phyloP scores from a whole-genome alignment of 768 basidiomycete genomes.

The Sarcomyxa edulis region DNA sequence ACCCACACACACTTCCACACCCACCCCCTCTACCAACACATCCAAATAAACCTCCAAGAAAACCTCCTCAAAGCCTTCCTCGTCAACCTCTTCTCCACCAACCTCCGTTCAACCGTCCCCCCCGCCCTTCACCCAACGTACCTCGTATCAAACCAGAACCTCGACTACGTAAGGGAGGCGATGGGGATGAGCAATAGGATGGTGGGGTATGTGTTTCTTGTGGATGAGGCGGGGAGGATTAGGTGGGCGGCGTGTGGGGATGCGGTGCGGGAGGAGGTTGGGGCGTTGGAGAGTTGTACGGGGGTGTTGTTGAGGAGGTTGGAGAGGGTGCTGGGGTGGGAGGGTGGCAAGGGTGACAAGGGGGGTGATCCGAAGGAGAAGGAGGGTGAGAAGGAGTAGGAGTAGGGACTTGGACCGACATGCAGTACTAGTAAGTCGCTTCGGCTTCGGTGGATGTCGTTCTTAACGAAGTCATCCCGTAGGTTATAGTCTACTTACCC shows the following conservation, averaged over 20 bases:
- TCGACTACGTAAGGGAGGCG: slow-evolving; percentile 81
- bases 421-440: too few relatives aligned
- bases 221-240: slow-evolving; percentile 80
- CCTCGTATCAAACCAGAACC: slow-evolving; percentile 75
- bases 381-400: too few relatives aligned
- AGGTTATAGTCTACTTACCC: too few relatives aligned
- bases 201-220: slow-evolving; percentile 87
- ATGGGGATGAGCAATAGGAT: slow-evolving; percentile 87
- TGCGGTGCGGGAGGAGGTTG: slow-evolving; percentile 68
- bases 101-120: slow-evolving; percentile 66
- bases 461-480: too few relatives aligned
- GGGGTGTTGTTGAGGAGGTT: slow-evolving; percentile 63
- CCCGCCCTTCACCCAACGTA: slow-evolving; percentile 62
- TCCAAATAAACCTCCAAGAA: slow-evolving; percentile 92
- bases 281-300: slow-evolving; percentile 62
- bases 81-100: slow-evolving; percentile 76
- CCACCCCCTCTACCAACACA: slow-evolving; percentile 62
- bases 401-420: too few relatives aligned
- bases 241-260: slow-evolving; percentile 93
- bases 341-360: too few relatives aligned
- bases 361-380: too few relatives aligned
- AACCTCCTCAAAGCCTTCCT: slow-evolving; percentile 90
- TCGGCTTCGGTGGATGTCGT: too few relatives aligned
- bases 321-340: slow-evolving; percentile 29
- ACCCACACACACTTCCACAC: slow-evolving; percentile 46